These are phyloP conservation scores for Rhizopogon salebrosus DNA, from an alignment of 768 basidiomycete genomes.

Conservation along the genomic window DNA sequence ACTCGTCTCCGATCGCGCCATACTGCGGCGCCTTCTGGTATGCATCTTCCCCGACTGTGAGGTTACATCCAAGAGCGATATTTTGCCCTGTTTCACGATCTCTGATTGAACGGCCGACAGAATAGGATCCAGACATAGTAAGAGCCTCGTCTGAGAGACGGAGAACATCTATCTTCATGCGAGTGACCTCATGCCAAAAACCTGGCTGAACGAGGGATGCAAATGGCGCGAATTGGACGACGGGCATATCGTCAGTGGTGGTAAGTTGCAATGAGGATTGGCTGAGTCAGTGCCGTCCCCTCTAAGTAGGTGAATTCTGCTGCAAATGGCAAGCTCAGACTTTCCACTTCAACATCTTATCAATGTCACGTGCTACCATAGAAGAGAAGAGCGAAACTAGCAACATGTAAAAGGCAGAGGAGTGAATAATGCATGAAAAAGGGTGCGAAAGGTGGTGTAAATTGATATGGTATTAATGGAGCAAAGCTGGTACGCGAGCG, in stretches of 20 bases:
- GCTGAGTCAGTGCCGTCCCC: not conserved
- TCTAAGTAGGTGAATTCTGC: not conserved
- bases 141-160: slow-evolving; percentile 72
- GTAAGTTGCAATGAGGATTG: not conserved
- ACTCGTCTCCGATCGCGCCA: slow-evolving; percentile 13
- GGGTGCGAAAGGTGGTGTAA: too few relatives aligned
- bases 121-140: slow-evolving; percentile 61
- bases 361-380: too few relatives aligned
- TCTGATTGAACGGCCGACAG: slow-evolving; percentile 61
- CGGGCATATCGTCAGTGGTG: slow-evolving; percentile 31
- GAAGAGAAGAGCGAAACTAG: too few relatives aligned
- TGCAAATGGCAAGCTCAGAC: not conserved
- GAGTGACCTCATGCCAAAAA: slow-evolving; percentile 90
- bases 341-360: too few relatives aligned
- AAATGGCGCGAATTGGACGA: slow-evolving; percentile 88
- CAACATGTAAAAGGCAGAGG: too few relatives aligned
- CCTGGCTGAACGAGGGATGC: slow-evolving; percentile 82
- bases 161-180: slow-evolving; percentile 87
- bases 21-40: slow-evolving; percentile 50
- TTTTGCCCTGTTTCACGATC: slow-evolving; percentile 76
- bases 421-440: too few relatives aligned
- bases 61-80: slow-evolving; percentile 65
- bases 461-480: too few relatives aligned
- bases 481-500: too few relatives aligned
- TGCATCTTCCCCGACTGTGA: slow-evolving; percentile 61